Evolutionary conservation across 2,329 filamentous ascomycete species (phyloP).

Genomic region (Coniosporium tulheliwenetii): DNA sequence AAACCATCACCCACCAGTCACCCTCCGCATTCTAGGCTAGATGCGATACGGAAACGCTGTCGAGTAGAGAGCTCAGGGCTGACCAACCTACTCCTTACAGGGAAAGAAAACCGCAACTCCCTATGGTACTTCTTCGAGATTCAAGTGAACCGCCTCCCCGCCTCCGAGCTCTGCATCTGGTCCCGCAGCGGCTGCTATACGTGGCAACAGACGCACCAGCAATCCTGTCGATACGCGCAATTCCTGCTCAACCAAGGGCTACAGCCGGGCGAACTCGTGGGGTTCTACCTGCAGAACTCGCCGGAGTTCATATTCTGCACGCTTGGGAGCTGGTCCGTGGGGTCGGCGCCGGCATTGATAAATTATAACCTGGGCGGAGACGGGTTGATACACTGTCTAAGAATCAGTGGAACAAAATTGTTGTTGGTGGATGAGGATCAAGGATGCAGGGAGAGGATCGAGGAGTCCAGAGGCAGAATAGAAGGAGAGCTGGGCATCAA

Average conservation of each 20-base stretch:
- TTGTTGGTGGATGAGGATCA: slow-evolving; percentile 30
- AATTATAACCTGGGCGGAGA: slow-evolving; percentile 20
- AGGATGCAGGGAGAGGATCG: slow-evolving; percentile 40
- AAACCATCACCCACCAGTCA: not conserved
- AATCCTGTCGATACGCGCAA: slow-evolving; percentile 44
- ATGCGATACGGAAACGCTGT: not conserved
- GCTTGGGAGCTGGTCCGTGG: slow-evolving; percentile 15
- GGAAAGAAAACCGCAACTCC: slow-evolving; percentile 36
- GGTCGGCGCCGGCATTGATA: slow-evolving; percentile 16
- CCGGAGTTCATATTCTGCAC: slow-evolving; percentile 17
- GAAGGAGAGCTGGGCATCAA: slow-evolving; percentile 42
- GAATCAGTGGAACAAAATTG: slow-evolving; percentile 23
- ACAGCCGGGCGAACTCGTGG: slow-evolving; percentile 16
- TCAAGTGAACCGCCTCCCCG: slow-evolving; percentile 33
- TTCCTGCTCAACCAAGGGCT: slow-evolving; percentile 35
- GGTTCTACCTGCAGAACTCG: slow-evolving; percentile 17
- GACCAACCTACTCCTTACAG: slow-evolving; percentile 15
- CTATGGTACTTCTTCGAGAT: slow-evolving; percentile 52
- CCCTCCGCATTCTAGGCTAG: not conserved
- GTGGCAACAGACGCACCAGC: slow-evolving; percentile 39
- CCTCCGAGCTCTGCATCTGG: slow-evolving; percentile 46
- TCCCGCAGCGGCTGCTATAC: slow-evolving; percentile 45
- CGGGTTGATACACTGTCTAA: slow-evolving; percentile 17
- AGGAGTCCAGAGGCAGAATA: slow-evolving; percentile 31
- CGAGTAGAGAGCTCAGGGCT: not conserved